Evolutionary conservation across 345 rosid species (phyloP).

Genomic region (Populus nigra): DNA sequence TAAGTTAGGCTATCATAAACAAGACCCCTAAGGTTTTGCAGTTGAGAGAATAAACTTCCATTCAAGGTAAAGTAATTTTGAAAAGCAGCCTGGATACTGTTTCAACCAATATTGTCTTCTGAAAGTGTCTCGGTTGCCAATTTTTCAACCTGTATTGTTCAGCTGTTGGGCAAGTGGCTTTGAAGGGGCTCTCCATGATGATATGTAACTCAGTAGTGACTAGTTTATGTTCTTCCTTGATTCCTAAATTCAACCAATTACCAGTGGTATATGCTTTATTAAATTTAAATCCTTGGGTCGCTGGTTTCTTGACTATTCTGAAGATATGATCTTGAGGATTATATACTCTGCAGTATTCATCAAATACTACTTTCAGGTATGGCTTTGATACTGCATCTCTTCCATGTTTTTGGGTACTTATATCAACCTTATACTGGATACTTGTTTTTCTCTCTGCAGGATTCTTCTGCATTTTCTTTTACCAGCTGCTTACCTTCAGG

Average conservation of each 20-base stretch:
- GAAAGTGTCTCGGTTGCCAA: background rate
- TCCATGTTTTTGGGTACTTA: constrained; percentile 1
- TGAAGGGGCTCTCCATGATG: background rate
- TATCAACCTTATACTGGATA: constrained; percentile 8
- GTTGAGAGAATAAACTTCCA: background rate
- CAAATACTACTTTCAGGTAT: constrained; percentile 75
- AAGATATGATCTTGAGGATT: constrained; percentile 84
- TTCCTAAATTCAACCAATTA: background rate
- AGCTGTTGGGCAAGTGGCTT: background rate
- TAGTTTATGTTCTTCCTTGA: background rate
- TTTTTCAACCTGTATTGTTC: background rate
- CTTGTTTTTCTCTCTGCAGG: constrained; percentile 34
- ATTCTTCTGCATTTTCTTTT: constrained; percentile 60
- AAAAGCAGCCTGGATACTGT: background rate
- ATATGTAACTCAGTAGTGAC: background rate
- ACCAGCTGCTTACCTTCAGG: constrained; percentile 67
- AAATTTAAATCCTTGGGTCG: background rate
- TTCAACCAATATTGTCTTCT: background rate
- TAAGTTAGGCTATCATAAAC: background rate
- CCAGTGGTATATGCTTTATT: background rate
- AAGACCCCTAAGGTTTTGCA: background rate
- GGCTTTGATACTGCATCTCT: background rate
- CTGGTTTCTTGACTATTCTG: constrained; percentile 46
- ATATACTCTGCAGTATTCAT: constrained; percentile 60
- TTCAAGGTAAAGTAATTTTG: background rate